These are phyloP conservation scores for Lepiota venenata DNA, from an alignment of 768 basidiomycete species.

Conservation along the genomic window DNA sequence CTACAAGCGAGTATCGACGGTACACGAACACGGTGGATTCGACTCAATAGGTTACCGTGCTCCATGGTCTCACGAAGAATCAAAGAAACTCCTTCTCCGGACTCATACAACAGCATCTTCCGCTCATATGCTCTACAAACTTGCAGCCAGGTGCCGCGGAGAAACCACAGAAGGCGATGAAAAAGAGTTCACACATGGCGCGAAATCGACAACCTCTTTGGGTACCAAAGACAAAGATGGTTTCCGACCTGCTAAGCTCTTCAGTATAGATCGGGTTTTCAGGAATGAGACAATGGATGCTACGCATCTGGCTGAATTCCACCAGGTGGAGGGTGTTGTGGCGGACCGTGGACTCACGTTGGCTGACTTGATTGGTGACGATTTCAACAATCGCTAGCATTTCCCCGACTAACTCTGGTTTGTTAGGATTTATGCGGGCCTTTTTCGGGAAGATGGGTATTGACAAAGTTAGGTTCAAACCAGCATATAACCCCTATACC, in stretches of 20 bases:
- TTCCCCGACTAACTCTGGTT: background rate
- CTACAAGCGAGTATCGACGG: conserved; percentile 77
- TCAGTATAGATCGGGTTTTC: conserved; percentile 98
- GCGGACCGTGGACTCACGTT: conserved; percentile 91
- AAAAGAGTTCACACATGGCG: conserved; percentile 36
- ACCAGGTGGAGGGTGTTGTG: conserved; percentile 99
- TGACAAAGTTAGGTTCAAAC: conserved; percentile 92
- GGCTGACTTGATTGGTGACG: conserved; percentile 88
- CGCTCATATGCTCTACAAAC: conserved; percentile 89
- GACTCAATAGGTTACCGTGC: conserved; percentile 97
- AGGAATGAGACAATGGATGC: conserved; percentile 98
- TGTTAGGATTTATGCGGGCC: conserved; percentile 91
- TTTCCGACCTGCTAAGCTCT: conserved; percentile 89
- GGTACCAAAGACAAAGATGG: conserved; percentile 48
- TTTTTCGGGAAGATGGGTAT: conserved; percentile 99
- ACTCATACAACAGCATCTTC: conserved; percentile 98
- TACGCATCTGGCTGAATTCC: conserved; percentile 98
- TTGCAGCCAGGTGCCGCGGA: conserved; percentile 80
- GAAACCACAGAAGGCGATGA: conserved; percentile 44
- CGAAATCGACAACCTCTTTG: conserved; percentile 24
- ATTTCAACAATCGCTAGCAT: background rate
- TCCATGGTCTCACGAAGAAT: conserved; percentile 92
- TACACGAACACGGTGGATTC: conserved; percentile 85
- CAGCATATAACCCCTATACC: conserved; percentile 97
- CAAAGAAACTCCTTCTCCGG: conserved; percentile 86